phyloP scores from a whole-genome alignment of 108 stramenopile species.

The Conticribra guillardii region DNA sequence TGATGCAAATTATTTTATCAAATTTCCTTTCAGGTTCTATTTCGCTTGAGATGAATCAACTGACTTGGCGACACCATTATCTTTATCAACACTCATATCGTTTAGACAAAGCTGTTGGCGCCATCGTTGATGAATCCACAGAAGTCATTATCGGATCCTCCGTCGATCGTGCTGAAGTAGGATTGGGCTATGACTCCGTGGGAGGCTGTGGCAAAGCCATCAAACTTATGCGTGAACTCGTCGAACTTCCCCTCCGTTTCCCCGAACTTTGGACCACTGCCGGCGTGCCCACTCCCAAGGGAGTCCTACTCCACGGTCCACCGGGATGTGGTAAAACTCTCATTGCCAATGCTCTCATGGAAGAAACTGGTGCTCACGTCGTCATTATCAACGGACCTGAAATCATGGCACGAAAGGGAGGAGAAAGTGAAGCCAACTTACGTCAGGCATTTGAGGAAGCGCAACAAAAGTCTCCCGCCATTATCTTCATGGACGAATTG shows the following conservation, averaged over 20 bases:
- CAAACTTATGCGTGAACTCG: slow-evolving; percentile 92
- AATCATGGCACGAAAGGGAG: slow-evolving; percentile 95
- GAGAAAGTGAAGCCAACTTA: slow-evolving; percentile 91
- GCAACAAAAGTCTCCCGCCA: slow-evolving; percentile 90
- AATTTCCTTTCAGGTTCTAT: background rate
- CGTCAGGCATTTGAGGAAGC: slow-evolving; percentile 92
- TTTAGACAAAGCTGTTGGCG: slow-evolving; percentile 57
- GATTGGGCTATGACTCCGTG: slow-evolving; percentile 95
- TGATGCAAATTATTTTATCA: background rate
- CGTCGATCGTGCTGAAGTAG: slow-evolving; percentile 68
- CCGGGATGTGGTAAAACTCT: slow-evolving; percentile 98
- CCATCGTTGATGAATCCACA: slow-evolving; percentile 58
- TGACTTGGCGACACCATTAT: no score
- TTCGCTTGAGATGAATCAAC: no score
- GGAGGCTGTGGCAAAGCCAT: slow-evolving; percentile 94
- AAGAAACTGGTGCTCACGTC: slow-evolving; percentile 96
- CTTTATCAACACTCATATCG: no score
- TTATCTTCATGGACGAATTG: slow-evolving; percentile 99
- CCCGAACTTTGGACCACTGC: slow-evolving; percentile 96
- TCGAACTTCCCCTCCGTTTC: slow-evolving; percentile 96
- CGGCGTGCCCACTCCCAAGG: slow-evolving; percentile 94
- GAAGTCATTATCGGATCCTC: slow-evolving; percentile 67
- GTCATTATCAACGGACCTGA: slow-evolving; percentile 99
- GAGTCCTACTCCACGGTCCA: slow-evolving; percentile 96
- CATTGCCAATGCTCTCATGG: slow-evolving; percentile 94